Evolutionary conservation across 75 land plant species (phyloP).

Genomic region (Cupressus sempervirens): DNA sequence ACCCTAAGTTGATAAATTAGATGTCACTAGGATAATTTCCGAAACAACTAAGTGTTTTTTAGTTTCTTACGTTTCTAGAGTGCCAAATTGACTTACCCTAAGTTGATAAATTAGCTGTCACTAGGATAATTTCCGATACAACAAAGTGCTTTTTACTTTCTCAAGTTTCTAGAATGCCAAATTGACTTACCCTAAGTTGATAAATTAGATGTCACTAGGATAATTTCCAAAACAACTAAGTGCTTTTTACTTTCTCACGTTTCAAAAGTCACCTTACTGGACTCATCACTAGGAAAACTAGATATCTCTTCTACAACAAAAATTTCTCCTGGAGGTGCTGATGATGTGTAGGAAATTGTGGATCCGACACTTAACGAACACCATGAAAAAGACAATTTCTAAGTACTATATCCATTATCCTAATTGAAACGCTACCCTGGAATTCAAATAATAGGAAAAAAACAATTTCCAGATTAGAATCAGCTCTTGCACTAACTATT

Average conservation of each 20-base stretch:
- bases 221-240: too few species aligned
- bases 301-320: neutral
- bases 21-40: neutral
- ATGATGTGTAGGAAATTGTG: neutral
- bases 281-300: neutral
- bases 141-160: too few species aligned
- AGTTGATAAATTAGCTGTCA: too few species aligned
- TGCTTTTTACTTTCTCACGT: too few species aligned
- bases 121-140: too few species aligned
- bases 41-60: too few species aligned
- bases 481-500: neutral
- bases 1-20: neutral
- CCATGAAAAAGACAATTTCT: neutral
- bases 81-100: too few species aligned
- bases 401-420: neutral
- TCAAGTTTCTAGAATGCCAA: too few species aligned
- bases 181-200: too few species aligned
- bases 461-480: neutral
- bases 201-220: neutral
- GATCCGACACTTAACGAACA: neutral
- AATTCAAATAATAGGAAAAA: neutral
- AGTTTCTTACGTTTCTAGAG: too few species aligned
- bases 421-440: neutral
- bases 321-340: neutral
- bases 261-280: too few species aligned